Percentiles rank a stretch among this genome's conserved stretches.
Evolutionary conservation across 495 filamentous ascomycete genomes (phyloP).

Genomic region (Saxophila tyrrhenica): DNA sequence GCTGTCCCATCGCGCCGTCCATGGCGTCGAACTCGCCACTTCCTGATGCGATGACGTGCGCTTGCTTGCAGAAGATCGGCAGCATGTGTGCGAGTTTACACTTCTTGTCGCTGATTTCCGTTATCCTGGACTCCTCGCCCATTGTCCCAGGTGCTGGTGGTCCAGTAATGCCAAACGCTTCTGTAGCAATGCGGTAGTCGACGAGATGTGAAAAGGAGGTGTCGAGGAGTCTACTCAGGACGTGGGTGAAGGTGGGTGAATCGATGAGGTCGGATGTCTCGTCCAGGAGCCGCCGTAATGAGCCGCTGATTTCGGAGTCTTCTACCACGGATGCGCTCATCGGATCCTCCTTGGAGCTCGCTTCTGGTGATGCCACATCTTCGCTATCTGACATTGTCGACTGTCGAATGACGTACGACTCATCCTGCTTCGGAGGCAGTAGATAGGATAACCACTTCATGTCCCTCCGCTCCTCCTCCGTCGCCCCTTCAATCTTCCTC

Average conservation of each 20-base stretch:
- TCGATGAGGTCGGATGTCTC: slow-evolving; percentile 94
- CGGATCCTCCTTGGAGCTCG: neutral
- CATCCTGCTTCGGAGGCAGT: slow-evolving; percentile 65
- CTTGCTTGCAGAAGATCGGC: slow-evolving; percentile 75
- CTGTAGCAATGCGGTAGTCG: slow-evolving; percentile 62
- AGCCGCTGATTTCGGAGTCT: slow-evolving; percentile 37
- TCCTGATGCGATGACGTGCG: slow-evolving; percentile 66
- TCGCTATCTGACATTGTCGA: slow-evolving; percentile 48
- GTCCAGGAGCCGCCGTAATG: slow-evolving; percentile 77
- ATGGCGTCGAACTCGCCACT: slow-evolving; percentile 18
- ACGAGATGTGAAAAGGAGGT: slow-evolving; percentile 72
- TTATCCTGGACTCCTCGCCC: slow-evolving; percentile 22
- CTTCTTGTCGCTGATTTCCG: slow-evolving; percentile 36
- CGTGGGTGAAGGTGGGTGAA: slow-evolving; percentile 74
- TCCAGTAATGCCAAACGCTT: slow-evolving; percentile 58
- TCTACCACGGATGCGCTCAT: slow-evolving; percentile 8
- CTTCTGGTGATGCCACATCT: slow-evolving; percentile 36
- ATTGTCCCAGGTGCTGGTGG: slow-evolving; percentile 29
- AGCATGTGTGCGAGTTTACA: slow-evolving; percentile 83
- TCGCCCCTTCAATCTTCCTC: slow-evolving; percentile 68
- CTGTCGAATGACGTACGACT: slow-evolving; percentile 70
- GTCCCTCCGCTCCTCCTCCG: slow-evolving; percentile 42
- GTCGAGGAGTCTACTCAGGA: slow-evolving; percentile 76
- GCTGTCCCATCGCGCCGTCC: slow-evolving; percentile 3
- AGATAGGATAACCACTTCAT: slow-evolving; percentile 72